These are phyloP conservation scores for Trypanosoma cruzi DNA, from an alignment of 208 protist genomes.

Conservation along the genomic window DNA sequence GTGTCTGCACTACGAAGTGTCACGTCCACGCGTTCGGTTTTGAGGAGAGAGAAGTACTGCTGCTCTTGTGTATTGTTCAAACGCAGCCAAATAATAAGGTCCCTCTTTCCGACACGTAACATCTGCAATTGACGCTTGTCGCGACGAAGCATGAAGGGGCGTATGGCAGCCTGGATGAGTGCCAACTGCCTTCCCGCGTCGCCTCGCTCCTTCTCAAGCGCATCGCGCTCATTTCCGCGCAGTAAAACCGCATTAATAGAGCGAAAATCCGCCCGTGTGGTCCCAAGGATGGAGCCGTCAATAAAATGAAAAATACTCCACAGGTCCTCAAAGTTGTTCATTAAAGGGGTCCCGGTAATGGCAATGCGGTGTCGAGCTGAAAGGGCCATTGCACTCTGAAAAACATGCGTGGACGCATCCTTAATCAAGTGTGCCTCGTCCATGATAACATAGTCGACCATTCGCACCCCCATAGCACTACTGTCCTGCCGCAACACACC, in stretches of 20 bases:
- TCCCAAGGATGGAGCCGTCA: constrained; percentile 62
- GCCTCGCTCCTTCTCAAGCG: constrained; percentile 36
- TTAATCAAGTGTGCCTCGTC: constrained; percentile 89
- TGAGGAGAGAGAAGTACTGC: constrained; percentile 68
- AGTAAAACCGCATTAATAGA: constrained; percentile 52
- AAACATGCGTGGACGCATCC: constrained; percentile 56
- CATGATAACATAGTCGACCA: constrained; percentile 85
- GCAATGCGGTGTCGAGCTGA: constrained; percentile 79
- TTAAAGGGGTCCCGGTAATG: constrained; percentile 82
- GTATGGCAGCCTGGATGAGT: constrained; percentile 56
- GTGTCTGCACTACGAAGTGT: constrained; percentile 21
- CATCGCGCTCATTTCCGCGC: constrained; percentile 80
- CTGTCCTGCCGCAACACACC: constrained; percentile 81
- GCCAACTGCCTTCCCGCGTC: constrained; percentile 43
- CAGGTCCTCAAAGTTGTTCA: constrained; percentile 88
- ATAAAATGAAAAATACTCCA: constrained; percentile 87
- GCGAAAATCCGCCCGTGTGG: constrained; percentile 40
- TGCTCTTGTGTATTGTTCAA: constrained; percentile 54
- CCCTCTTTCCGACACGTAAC: constrained; percentile 54
- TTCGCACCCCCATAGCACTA: constrained; percentile 36
- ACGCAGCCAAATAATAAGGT: constrained; percentile 80
- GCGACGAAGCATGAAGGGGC: constrained; percentile 78
- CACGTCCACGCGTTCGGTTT: constrained; percentile 15
- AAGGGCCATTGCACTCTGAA: constrained; percentile 58
- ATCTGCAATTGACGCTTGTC: constrained; percentile 59